Conservation (phyloP, 345 rosid genomes). For the Carallia brachiata region DNA sequence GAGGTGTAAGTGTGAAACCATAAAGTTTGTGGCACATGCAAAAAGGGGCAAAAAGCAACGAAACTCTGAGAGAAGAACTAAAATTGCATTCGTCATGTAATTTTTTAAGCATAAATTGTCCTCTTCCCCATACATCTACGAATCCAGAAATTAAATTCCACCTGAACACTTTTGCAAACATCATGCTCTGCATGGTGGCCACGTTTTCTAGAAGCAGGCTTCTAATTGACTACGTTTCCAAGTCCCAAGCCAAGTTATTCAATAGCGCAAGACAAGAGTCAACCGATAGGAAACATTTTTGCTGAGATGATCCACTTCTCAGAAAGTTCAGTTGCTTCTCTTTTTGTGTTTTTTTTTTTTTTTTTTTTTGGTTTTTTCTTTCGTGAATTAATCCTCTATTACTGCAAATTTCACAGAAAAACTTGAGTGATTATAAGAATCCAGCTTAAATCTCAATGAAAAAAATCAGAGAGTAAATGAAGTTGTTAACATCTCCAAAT, state of each 20-base stretch:
- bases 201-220: constrained; percentile 1
- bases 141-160: not conserved
- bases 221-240: not conserved
- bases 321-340: no score
- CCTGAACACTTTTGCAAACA: not conserved
- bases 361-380: no score
- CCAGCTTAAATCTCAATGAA: no score
- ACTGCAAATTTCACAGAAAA: no score
- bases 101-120: not conserved
- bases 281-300: no score
- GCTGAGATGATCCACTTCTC: no score
- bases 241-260: not conserved
- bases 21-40: not conserved
- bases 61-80: not conserved
- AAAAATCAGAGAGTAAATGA: no score
- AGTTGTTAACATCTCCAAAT: no score
- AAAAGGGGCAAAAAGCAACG: not conserved
- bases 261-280: not conserved
- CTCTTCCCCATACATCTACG: not conserved
- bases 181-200: not conserved
- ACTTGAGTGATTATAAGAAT: no score
- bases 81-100: not conserved
- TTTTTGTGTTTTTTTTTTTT: no score
- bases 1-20: not conserved
- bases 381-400: no score